Percentiles rank a stretch among this genome's conserved stretches.
These are phyloP conservation scores for Penicillium paradoxum DNA, from an alignment of 495 filamentous ascomycete genomes.

Conservation along the genomic window DNA sequence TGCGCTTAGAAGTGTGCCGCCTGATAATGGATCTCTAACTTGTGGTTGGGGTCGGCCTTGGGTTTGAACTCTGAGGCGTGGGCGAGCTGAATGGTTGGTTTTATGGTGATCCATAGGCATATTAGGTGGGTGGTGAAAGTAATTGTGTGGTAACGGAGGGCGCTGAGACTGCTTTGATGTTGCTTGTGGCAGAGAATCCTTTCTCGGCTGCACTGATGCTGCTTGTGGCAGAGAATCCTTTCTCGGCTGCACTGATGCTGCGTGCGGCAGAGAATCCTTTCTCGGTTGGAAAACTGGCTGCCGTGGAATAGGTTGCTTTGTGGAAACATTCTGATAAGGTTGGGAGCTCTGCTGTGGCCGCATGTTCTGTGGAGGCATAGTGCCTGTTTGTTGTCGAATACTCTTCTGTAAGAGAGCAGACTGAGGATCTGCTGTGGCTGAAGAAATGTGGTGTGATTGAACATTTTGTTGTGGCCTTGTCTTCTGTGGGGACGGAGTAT, in stretches of 20 bases:
- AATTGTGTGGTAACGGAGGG: background rate
- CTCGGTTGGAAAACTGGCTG: background rate
- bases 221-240: slow-evolving; percentile 1
- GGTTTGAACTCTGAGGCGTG: background rate
- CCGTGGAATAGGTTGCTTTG: background rate
- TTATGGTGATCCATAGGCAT: background rate
- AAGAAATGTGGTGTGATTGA: background rate
- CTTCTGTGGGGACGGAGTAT: background rate
- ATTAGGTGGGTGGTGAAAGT: background rate
- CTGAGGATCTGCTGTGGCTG: background rate
- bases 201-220: background rate
- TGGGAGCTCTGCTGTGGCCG: background rate
- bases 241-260: background rate
- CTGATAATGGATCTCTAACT: slow-evolving; percentile 6
- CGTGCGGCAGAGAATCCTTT: slow-evolving; percentile 1
- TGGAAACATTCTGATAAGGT: background rate
- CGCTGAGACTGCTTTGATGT: background rate
- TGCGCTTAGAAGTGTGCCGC: slow-evolving; percentile 6
- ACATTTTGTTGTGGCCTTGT: background rate
- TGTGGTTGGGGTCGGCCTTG: slow-evolving; percentile 5
- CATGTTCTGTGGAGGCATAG: background rate
- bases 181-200: slow-evolving; percentile 1
- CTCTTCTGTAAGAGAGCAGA: background rate
- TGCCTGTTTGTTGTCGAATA: background rate
- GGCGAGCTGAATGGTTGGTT: background rate